Evolutionary conservation across 345 rosid species (phyloP).

Genomic region (Moricandia moricandioides): DNA sequence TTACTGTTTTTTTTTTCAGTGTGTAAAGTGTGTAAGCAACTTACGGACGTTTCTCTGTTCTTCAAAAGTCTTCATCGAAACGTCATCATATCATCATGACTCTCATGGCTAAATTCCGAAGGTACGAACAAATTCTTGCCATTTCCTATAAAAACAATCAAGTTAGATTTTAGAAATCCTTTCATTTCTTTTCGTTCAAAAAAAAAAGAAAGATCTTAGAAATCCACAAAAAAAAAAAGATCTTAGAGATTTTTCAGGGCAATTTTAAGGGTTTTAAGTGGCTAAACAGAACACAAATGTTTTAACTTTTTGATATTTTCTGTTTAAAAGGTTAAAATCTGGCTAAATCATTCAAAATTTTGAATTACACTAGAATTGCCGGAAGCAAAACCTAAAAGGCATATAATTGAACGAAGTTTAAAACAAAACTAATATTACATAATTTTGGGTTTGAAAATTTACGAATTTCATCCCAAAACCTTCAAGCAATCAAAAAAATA

Average conservation of each 20-base stretch:
- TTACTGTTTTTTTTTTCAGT: too few species aligned
- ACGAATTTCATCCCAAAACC: background rate
- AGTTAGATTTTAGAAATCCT: slow-evolving; percentile 2
- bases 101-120: slow-evolving; percentile 12
- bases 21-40: background rate
- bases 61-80: slow-evolving; percentile 29
- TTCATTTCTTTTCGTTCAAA: too few species aligned
- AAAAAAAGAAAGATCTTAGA: background rate
- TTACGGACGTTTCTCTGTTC: slow-evolving; percentile 10
- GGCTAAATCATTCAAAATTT: background rate
- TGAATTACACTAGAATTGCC: background rate
- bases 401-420: background rate
- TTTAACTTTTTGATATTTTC: too few species aligned
- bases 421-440: background rate
- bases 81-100: slow-evolving; percentile 26
- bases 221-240: background rate
- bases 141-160: slow-evolving; percentile 17
- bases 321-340: background rate
- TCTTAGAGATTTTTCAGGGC: background rate
- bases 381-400: background rate
- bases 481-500: background rate
- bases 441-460: background rate
- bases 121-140: slow-evolving; percentile 31
- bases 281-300: too few species aligned
- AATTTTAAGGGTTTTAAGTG: background rate